Base-by-base conservation (phyloP, 495 filamentous ascomycete genomes). In the Paragyromitra xinjiangensis region DNA sequence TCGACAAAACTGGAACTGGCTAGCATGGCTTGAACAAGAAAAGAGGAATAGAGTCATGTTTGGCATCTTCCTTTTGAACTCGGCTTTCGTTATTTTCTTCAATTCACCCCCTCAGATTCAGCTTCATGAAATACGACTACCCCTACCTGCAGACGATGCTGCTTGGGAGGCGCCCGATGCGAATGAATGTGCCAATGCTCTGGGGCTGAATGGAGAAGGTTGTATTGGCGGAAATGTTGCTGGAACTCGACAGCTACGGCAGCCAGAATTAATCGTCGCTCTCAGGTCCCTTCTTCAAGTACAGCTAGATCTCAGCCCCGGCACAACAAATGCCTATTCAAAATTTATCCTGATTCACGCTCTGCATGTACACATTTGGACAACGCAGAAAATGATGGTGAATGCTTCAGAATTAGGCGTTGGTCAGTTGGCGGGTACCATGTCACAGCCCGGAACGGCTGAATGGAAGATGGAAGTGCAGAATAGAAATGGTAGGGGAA, bases 281-380 rank as follows among this genome's bases (percentile, higher is more conserved):
- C 82, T 91, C 40, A 84, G 85, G n/a, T 86, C 87, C 0, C 82
- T 92, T 42, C 83, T 90, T 64, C 84, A 89, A 48, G 81, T 82
- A n/a, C 82, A 82, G 9, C 85, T 85, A 56, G 85, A 85, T 62
- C 87, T 91, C 74, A 85, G 86, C 24, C 86, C 86, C 1, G 85
- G 87, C 11, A 85, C 85, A 9, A 92, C 90, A 1, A 92, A 92
- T 66, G 83, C 89, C 0, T 90, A 88, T 75, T 88, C 88, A 7
- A 92, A 92, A 71, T 92, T 92, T 72, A 88, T 92, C 42, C 78
- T 92, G n/a, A 86, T 92, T 9, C 90, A 92, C 69, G 88, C 88
- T 6, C 81, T 91, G 19, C 86, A 89, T 64, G 85, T 87, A 26
- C 85, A 90, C 65, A 85, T 90, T 58, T 85, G 86, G 82, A 72